Base-by-base conservation (phyloP, 2,329 filamentous ascomycete species). In the Claviceps arundinis region DNA sequence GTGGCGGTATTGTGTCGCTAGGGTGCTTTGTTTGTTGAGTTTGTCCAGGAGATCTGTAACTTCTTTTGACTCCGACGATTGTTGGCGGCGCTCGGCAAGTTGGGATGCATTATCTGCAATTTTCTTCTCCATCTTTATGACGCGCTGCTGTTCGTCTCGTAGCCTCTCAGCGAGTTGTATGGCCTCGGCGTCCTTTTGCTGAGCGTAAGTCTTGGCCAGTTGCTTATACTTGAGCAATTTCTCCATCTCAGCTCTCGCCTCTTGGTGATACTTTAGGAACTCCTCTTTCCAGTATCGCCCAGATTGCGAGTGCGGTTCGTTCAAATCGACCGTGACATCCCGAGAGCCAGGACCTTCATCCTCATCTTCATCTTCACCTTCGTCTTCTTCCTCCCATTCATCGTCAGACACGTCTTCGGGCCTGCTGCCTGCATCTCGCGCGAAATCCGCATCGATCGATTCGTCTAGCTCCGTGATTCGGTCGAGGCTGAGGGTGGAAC, bases 211-310 rank as follows among this genome's bases (percentile, higher is more conserved):
- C 68, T 87, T 90, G 53, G 86, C 85, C 56, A 88, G 73, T 62
- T 87, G 80, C 70, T 89, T 88, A 72, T 89, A 90, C 62, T 80
- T 81, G 62, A 90, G 77, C 61, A 91, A 73, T 69, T 85, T 87
- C 69, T 82, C 82, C 73, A 89, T 83, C 65, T 90, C 84, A 44
- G 74, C 76, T 64, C 80, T 81, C 56, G 85, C 86, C 56, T 85
- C 84, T 45, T 80, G 74, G 48, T 87, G 81, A 61, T 90, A 91
- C 51, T 75, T 77, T 58, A 87, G 77, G 60, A 86, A 90, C 61
- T 89, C 80, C 24, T 79, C 76, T 67, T 90, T 90, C 87, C 87
- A 91, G 66, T 86, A 89, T 59, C 78, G 81, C 6, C 85, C 86
- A 4, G 85, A 89, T 54, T 84, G 78, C 2, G 85, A 88, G 56